Evolutionary conservation across 1,139 yeast genomes (phyloP), one percentile per base, ranked within the genome.

Genomic region (Eremothecium gossypii): DNA sequence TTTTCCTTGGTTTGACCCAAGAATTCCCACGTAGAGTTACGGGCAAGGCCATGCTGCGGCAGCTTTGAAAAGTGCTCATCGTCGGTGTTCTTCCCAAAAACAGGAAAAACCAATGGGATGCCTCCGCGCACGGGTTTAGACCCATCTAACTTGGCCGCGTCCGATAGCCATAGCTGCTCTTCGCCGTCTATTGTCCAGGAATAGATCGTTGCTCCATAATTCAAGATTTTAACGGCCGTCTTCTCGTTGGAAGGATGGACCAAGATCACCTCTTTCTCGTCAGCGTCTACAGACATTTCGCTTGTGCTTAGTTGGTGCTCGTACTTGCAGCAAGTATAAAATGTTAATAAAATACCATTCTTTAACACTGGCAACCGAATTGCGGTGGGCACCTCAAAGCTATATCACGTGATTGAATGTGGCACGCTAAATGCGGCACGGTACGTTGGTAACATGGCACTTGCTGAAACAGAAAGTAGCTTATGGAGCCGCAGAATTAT

Each of bases 31-130:
- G 70, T 67, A 4, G 91, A 79, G 61, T 76, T 83, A 62, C 98
- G 74, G 11, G 96, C 97, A 66, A 91, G 84, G 2, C 98, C 98
- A 60, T 91, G 98, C 66, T 91, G 97, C 10, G 96, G 96, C 52
- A 91, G 74, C 56, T 60, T 50, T 33, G 60, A 60, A 46, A 69
- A 61, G 35, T 49, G 44, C 26, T 50, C 57, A 42, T 57, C 60
- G 14, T 66, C 54, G n/a, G 65, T 60, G 20, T 79, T 74, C 60
- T 84, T 86, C 46, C 98, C 97, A 63, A 91, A 91, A 7, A 87
- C 80, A 1, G 97, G 98, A 73, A 91, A 91, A 2, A 89, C 97
- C 27, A 91, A 70, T 9, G 98, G 98, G 42, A 91, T 84, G 40
- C 98, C 98, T 47, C 98, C 98, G 59, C 98, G 76, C 23, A 91